These are phyloP conservation scores for Claviceps sp. DNA, from an alignment of 2,329 filamentous ascomycete species.

Conservation along the genomic window DNA sequence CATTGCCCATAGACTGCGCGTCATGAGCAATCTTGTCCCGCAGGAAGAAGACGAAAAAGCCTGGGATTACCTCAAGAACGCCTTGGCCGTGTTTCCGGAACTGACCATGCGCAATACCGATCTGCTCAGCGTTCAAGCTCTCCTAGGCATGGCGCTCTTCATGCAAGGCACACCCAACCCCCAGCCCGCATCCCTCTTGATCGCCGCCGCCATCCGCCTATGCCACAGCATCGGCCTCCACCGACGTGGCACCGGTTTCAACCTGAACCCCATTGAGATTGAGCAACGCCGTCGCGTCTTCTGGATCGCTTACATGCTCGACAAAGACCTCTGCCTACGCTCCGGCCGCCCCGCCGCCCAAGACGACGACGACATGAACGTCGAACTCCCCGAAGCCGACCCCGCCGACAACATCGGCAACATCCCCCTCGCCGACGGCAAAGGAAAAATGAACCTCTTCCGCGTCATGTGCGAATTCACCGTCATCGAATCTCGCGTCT, in stretches of 20 bases:
- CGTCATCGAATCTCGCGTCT: conserved; percentile 85
- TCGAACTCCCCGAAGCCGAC: conserved; percentile 83
- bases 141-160: conserved; percentile 88
- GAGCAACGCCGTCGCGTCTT: conserved; percentile 67
- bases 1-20: conserved; percentile 81
- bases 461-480: conserved; percentile 84
- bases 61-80: conserved; percentile 94
- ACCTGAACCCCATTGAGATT: conserved; percentile 83
- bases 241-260: conserved; percentile 84
- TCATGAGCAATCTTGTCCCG: conserved; percentile 88
- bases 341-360: conserved; percentile 47
- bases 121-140: conserved; percentile 81
- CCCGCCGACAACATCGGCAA: conserved; percentile 89
- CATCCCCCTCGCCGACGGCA: conserved; percentile 77
- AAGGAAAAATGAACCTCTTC: conserved; percentile 90
- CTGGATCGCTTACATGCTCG: conserved; percentile 53
- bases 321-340: conserved; percentile 49
- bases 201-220: conserved; percentile 79
- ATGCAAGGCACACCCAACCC: conserved; percentile 94
- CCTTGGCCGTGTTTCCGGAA: conserved; percentile 84
- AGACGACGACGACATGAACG: conserved; percentile 72
- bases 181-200: conserved; percentile 81
- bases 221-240: conserved; percentile 92
- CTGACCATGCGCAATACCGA: conserved; percentile 94
- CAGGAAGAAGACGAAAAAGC: conserved; percentile 88